Percentiles rank a stretch among this genome's conserved stretches.
phyloP scores from a whole-genome alignment of 2,329 filamentous ascomycete species.

The Colletotrichum sp. region DNA sequence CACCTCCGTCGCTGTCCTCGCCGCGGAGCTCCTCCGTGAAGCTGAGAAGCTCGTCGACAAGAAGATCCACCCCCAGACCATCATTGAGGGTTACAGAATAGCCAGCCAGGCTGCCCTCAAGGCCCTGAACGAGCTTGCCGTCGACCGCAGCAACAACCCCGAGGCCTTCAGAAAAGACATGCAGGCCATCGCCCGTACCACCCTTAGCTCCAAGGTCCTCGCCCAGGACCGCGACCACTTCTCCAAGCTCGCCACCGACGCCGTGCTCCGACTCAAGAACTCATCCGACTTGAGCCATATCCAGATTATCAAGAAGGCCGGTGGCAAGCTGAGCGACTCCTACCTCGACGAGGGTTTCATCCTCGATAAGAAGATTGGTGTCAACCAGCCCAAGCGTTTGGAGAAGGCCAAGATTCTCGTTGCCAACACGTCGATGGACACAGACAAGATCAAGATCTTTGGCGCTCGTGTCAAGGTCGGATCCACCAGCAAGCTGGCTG shows the following conservation, averaged over 20 bases:
- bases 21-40: slow-evolving; percentile 92
- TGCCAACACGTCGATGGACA: slow-evolving; percentile 99
- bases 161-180: slow-evolving; percentile 90
- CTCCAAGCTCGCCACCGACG: slow-evolving; percentile 86
- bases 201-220: slow-evolving; percentile 95
- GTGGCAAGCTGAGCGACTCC: slow-evolving; percentile 95
- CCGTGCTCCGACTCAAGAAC: slow-evolving; percentile 86
- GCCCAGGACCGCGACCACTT: slow-evolving; percentile 95
- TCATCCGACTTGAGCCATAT: slow-evolving; percentile 96
- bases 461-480: slow-evolving; percentile 96
- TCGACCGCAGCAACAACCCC: slow-evolving; percentile 86
- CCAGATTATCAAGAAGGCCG: slow-evolving; percentile 99
- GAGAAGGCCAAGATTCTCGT: slow-evolving; percentile 99
- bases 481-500: slow-evolving; percentile 95
- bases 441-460: slow-evolving; percentile 99
- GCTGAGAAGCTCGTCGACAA: slow-evolving; percentile 97
- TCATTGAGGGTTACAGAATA: slow-evolving; percentile 99
- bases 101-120: slow-evolving; percentile 86
- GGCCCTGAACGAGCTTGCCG: slow-evolving; percentile 82
- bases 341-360: slow-evolving; percentile 99
- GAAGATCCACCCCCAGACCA: slow-evolving; percentile 99
- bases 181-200: slow-evolving; percentile 89
- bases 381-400: slow-evolving; percentile 96
- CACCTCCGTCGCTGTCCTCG: slow-evolving; percentile 95
- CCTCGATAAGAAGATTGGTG: slow-evolving; percentile 97